Evolutionary conservation across 495 filamentous ascomycete genomes (phyloP).

Genomic region (Terfezia claveryi): DNA sequence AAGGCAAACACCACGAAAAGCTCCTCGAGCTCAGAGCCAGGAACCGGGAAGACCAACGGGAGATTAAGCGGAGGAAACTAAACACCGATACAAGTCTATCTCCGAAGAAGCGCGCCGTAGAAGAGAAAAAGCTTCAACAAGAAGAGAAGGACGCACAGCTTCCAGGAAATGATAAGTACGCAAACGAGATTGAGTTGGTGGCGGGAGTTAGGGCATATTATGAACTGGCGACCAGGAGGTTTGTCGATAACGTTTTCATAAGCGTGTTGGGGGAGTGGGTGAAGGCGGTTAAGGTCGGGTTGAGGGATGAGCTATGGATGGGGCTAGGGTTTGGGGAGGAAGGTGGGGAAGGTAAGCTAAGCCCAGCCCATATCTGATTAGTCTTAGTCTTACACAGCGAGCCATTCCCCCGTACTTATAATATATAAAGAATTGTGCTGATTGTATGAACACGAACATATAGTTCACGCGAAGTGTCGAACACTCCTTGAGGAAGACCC

Average conservation of each 20-base stretch:
- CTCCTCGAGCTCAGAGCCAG: conserved; percentile 4
- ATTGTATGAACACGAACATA: not conserved
- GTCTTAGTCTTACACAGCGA: not conserved
- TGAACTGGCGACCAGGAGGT: conserved; percentile 14
- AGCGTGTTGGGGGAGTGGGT: conserved; percentile 9
- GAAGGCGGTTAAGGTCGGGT: conserved; percentile 1
- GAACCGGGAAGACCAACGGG: conserved; percentile 10
- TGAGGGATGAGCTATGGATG: conserved; percentile 2
- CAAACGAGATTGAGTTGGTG: conserved; percentile 11
- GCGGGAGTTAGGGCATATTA: conserved; percentile 12
- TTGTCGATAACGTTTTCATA: conserved; percentile 18
- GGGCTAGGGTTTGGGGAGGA: conserved; percentile 7
- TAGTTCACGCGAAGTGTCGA: conserved; percentile 7
- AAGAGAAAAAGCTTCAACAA: not conserved
- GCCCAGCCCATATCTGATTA: not conserved
- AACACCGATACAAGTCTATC: not conserved
- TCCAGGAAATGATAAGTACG: conserved; percentile 4
- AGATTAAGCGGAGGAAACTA: not conserved
- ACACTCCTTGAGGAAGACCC: conserved; percentile 14
- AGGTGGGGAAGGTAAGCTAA: conserved; percentile 6
- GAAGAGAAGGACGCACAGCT: not conserved
- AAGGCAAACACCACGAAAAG: conserved; percentile 3
- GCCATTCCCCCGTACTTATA: not conserved
- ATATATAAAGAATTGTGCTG: not conserved
- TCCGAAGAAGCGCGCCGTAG: conserved; percentile 1